Conservation (phyloP, 1,139 yeast species). For the Blastobotrys buckinghamii region DNA sequence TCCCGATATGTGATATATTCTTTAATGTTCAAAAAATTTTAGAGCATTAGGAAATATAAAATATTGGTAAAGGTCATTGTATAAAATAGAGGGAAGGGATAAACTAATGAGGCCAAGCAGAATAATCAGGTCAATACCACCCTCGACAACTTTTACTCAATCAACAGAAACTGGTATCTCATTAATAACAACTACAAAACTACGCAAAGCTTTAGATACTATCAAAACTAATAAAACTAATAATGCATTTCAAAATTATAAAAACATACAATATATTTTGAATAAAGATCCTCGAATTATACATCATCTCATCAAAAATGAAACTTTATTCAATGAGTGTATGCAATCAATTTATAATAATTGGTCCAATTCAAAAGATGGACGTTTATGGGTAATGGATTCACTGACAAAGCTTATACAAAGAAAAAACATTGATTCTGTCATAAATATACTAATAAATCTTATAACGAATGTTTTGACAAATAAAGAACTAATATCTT, state of each 20-base stretch:
- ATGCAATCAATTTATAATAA: not conserved
- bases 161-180: too few species aligned
- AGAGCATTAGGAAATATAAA: too few species aligned
- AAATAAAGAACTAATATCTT: constrained; percentile 5
- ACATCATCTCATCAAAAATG: not conserved
- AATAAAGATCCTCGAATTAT: not conserved
- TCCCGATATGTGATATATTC: too few species aligned
- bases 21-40: too few species aligned
- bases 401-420: constrained; percentile 4
- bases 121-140: not conserved
- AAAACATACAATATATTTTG: not conserved
- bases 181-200: too few species aligned
- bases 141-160: not conserved
- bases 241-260: not conserved
- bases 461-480: constrained; percentile 3
- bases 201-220: not conserved
- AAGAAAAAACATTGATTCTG: constrained; percentile 2
- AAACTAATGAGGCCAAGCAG: not conserved
- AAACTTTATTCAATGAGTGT: not conserved
- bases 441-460: too few species aligned
- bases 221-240: not conserved
- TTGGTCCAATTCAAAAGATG: constrained; percentile 1
- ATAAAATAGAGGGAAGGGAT: too few species aligned
- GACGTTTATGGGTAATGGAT: constrained; percentile 7
- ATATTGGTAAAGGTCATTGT: too few species aligned